Evolutionary conservation across 805 yeast species (phyloP), one percentile per base, ranked within the genome.

Genomic region (Vanderwaltozyma tropicalis): DNA sequence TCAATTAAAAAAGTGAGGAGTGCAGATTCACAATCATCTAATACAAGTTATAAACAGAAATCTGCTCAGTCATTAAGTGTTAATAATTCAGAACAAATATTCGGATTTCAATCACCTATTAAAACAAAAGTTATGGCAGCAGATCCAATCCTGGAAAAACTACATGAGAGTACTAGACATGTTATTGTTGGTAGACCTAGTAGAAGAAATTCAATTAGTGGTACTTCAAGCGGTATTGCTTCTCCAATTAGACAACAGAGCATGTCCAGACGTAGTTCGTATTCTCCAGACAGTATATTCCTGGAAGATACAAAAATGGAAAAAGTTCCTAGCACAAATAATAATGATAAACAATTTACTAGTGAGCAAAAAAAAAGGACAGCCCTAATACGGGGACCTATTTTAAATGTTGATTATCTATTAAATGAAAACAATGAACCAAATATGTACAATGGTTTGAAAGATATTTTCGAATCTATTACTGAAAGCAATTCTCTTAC

Each of bases 401-500:
- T 92, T 5, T 53, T 88, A 35, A 87, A 88, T 54, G 57, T 88
- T 31, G 96, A 89, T 53, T 76, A 76, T 42, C 44, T 46, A 29
- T 59, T 78, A 35, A 68, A 69, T 41, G 57, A 63, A 10, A 31
- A 47, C 2, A 68, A 61, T 20, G 57, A 63, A 11, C 69, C 55
- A 11, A 71, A 46, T 60, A 56, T 82, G 29, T 78, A 72, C 45
- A 69, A 80, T 1, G 75, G 92, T 0, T 63, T 89, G 41, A 85
- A 84, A 52, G 98, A 92, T 56, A 63, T 86, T 11, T 89, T 84
- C 56, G 96, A 87, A 55, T 64, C 81, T 41, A 81, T 89, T 70
- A 68, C 75, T 6, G 96, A 86, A 57, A 75, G 78, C 54, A 62
- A 64, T 36, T 68, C 80, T 4, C 66, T 71, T 16, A 76, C 73